A percentile compares a stretch with the other conserved stretches of the same genome.
Evolutionary conservation across 352 stramenopile species (phyloP).

Genomic region (Phytophthora sp.): DNA sequence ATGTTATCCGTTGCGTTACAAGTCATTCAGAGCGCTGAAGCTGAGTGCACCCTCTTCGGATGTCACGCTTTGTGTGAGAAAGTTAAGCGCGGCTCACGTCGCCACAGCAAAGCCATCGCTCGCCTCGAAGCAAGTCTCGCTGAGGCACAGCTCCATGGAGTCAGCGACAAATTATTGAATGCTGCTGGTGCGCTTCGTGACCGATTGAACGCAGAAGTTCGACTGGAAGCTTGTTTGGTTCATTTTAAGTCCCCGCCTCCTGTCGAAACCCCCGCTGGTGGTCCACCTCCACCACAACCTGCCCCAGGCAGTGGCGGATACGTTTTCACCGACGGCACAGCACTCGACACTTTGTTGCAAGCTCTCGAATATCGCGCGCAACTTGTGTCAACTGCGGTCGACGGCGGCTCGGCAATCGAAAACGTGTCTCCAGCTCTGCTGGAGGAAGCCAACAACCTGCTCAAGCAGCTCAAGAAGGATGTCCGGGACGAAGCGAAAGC

Average conservation of each 20-base stretch:
- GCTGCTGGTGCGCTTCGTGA: constrained; percentile 52
- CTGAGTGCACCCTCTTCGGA: constrained; percentile 83
- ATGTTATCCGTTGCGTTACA: constrained; percentile 69
- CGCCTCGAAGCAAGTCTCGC: constrained; percentile 68
- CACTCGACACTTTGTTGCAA: constrained; percentile 62
- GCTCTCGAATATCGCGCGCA: constrained; percentile 69
- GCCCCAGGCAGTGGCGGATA: constrained; percentile 34
- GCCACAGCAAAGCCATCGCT: constrained; percentile 59
- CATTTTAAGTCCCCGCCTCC: constrained; percentile 40
- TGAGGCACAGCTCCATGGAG: constrained; percentile 52
- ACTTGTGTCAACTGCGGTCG: constrained; percentile 57
- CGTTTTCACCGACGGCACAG: constrained; percentile 57
- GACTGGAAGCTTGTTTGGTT: constrained; percentile 62
- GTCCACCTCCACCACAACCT: constrained; percentile 3
- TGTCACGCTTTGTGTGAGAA: constrained; percentile 68
- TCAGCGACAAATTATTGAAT: constrained; percentile 64
- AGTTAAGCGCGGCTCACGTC: constrained; percentile 62
- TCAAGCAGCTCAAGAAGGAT: constrained; percentile 87
- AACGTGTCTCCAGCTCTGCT: constrained; percentile 59
- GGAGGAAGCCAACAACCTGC: constrained; percentile 56
- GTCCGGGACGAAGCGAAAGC: constrained; percentile 79
- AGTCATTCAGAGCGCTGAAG: constrained; percentile 75
- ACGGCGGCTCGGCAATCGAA: constrained; percentile 48
- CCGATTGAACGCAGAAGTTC: constrained; percentile 70
- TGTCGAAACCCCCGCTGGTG: constrained; percentile 3